Percentiles rank a stretch among this genome's conserved stretches.
These are phyloP conservation scores for Suhomyces ambrosiae DNA, from an alignment of 1,139 yeast species.

Conservation along the genomic window DNA sequence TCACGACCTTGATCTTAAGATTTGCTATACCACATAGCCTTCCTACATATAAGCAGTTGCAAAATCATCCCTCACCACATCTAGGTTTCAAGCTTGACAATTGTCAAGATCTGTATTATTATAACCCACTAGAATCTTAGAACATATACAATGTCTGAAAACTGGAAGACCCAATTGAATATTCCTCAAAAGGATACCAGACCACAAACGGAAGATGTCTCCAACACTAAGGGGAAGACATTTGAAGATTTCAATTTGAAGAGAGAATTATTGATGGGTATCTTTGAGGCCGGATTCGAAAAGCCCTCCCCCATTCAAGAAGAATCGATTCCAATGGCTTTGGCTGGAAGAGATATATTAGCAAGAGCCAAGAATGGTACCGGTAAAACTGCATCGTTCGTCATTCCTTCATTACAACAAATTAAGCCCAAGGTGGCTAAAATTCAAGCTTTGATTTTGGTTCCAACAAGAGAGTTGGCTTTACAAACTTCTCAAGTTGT, in stretches of 20 bases:
- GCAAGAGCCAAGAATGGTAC: conserved; percentile 99
- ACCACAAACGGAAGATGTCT: conserved; percentile 96
- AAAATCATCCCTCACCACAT: neutral
- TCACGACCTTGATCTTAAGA: neutral
- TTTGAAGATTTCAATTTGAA: conserved; percentile 92
- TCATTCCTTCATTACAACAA: conserved; percentile 82
- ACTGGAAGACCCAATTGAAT: conserved; percentile 76
- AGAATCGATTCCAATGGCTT: conserved; percentile 94
- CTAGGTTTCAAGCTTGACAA: conserved; percentile 2
- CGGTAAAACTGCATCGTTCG: conserved; percentile 96
- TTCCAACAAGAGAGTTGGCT: conserved; percentile 96
- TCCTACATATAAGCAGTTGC: neutral
- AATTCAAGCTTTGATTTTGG: conserved; percentile 86
- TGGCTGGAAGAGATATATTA: conserved; percentile 92
- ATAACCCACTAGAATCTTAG: conserved; percentile 1
- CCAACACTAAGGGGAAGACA: conserved; percentile 84
- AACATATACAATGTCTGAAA: conserved; percentile 30
- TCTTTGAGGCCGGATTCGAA: conserved; percentile 98
- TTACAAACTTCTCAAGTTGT: conserved; percentile 96
- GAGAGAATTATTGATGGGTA: conserved; percentile 95
- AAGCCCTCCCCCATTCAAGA: conserved; percentile 98
- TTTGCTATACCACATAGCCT: neutral
- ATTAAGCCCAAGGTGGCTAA: conserved; percentile 81
- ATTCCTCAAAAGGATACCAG: conserved; percentile 84
- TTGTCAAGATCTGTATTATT: conserved; percentile 9